phyloP scores from a whole-genome alignment of 805 yeast species.

The Starmerella lactis-condensi region DNA sequence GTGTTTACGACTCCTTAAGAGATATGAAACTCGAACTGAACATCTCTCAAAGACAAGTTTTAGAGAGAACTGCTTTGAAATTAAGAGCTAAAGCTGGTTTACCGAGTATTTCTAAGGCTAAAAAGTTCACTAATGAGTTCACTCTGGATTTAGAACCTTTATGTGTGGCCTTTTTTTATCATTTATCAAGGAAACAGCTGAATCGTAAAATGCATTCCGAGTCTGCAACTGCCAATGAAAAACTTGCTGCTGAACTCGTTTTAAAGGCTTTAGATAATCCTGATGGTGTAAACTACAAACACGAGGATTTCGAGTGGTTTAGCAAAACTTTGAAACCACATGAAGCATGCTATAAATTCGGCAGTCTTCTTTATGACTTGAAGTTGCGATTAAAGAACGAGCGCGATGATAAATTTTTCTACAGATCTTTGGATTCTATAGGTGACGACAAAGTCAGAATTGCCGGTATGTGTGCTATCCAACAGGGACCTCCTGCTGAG shows the following conservation, averaged over 20 bases:
- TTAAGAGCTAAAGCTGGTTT: conserved; percentile 26
- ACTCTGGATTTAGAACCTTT: conserved; percentile 13
- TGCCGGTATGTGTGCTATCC: conserved; percentile 6
- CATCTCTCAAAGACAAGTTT: conserved; percentile 21
- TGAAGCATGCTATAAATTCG: too few species aligned
- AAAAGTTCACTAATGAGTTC: conserved; percentile 9
- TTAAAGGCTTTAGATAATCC: too few species aligned
- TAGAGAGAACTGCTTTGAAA: conserved; percentile 27
- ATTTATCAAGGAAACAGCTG: too few species aligned
- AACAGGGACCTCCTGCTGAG: background rate
- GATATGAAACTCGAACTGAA: conserved; percentile 4
- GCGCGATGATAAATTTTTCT: too few species aligned
- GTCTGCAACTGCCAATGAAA: too few species aligned
- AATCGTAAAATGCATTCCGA: too few species aligned
- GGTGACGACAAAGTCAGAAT: conserved; percentile 2
- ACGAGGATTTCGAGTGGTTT: too few species aligned
- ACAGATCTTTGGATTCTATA: background rate
- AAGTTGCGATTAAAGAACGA: too few species aligned
- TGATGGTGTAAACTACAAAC: too few species aligned
- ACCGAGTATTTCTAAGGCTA: conserved; percentile 11
- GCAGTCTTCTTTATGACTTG: too few species aligned
- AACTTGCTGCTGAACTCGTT: too few species aligned
- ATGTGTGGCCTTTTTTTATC: conserved; percentile 9
- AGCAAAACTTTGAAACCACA: too few species aligned
- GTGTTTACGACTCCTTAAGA: conserved; percentile 7